A percentile compares a stretch with the other conserved stretches of the same genome.
phyloP scores from a whole-genome alignment of 1,284 basidiomycete genomes.

The Papiliotrema laurentii region DNA sequence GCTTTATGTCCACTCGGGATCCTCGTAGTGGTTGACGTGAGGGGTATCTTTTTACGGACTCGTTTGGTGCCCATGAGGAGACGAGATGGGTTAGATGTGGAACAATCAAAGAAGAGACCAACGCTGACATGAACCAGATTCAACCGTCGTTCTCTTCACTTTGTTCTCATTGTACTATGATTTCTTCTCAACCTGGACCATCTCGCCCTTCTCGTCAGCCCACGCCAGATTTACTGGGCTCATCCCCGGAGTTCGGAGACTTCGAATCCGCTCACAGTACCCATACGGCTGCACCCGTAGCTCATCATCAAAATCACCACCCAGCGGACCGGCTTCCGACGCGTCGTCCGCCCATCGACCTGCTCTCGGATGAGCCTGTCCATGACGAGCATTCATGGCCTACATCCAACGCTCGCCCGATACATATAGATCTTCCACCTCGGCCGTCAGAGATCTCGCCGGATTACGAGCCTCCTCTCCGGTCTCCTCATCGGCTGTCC shows the following conservation, averaged over 20 bases:
- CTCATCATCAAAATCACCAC: not conserved
- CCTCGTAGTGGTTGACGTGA: not conserved
- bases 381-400: not conserved
- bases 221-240: constrained; percentile 27
- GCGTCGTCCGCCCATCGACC: not conserved
- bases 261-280: not conserved
- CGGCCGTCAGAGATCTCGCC: constrained; percentile 28
- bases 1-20: constrained; percentile 22
- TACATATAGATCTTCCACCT: constrained; percentile 24
- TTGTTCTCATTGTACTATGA: not conserved
- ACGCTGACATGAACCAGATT: no score
- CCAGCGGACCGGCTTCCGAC: not conserved
- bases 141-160: not conserved
- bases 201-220: not conserved
- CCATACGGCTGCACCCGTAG: not conserved
- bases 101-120: no score
- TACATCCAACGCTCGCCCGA: constrained; percentile 5
- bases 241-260: constrained; percentile 11
- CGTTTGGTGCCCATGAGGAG: constrained; percentile 1
- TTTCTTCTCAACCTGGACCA: no score
- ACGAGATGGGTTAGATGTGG: not conserved
- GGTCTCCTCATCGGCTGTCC: constrained; percentile 22
- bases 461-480: constrained; percentile 20
- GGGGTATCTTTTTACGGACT: constrained; percentile 8
- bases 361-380: not conserved